Evolutionary conservation across 2,329 filamentous ascomycete species (phyloP), one percentile per base, ranked within the genome.

Genomic region (Trichoderma gracile): DNA sequence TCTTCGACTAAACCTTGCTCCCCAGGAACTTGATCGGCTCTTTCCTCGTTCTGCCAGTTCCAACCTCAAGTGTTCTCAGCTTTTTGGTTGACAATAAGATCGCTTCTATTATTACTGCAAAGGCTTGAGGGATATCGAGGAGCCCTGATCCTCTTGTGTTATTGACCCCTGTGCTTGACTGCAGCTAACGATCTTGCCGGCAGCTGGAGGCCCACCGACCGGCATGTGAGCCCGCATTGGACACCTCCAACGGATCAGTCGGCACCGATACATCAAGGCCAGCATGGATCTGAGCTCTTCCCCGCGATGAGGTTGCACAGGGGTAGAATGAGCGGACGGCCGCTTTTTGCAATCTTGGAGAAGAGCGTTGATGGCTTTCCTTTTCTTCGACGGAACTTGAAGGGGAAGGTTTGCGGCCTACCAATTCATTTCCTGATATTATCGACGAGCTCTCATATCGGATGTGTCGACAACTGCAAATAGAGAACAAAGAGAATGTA

Each of bases 171-270:
- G 55, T 19, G 47, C 40, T 33, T 14, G 25, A 46, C 40, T 57
- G 54, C 54, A 19, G 54, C 25, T 23, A 27, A 21, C 46, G 40
- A 23, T 30, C 23, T 12, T 57, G 54, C 2, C 42, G 45, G 54
- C 54, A 33, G 30, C 40, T 25, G 40, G 42, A 25, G 55, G 25
- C 25, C 30, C 54, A 33, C 19, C 10, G 5, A 27, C 21, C 56
- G 43, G 27, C 30, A 40, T 40, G 8, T 49, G 9, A 40, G 30
- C 25, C 43, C 27, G 30, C 12, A 15, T 15, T 40, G 45, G 56
- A 59, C 27, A 17, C 3, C 10, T 49, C 5, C 30, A 49, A 40
- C 56, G 56, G 56, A 59, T 59, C 56, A 59, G 30, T 59, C 56
- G 56, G 56, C 56, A 59, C 17, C 17, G 4, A 15, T 19, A 40